Evolutionary conservation across 1,284 basidiomycete species (phyloP).

Genomic region (Lignosus rhinocerotis): DNA sequence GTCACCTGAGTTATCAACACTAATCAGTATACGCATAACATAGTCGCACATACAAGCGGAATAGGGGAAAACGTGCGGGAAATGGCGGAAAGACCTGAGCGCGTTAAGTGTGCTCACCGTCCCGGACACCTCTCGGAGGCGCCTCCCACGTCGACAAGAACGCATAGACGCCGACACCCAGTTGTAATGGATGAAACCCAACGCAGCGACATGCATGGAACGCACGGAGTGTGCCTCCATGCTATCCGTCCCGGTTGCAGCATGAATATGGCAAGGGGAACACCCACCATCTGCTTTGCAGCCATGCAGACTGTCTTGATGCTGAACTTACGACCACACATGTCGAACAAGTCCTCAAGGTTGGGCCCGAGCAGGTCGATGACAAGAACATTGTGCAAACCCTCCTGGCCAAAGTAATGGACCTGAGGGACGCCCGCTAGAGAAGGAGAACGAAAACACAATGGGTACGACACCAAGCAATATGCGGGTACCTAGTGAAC

Average conservation of each 20-base stretch:
- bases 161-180: slow-evolving; percentile 16
- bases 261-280: background rate
- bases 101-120: background rate
- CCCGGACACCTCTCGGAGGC: slow-evolving; percentile 9
- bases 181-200: slow-evolving; percentile 13
- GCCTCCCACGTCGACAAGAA: slow-evolving; percentile 10
- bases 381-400: slow-evolving; percentile 95
- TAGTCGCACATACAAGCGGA: too few relatives aligned
- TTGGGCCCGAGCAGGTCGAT: slow-evolving; percentile 97
- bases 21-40: slow-evolving; percentile 1
- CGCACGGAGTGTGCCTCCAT: slow-evolving; percentile 2
- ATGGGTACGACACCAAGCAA: background rate
- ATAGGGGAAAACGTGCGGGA: background rate
- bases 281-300: slow-evolving; percentile 94
- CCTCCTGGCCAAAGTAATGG: slow-evolving; percentile 98
- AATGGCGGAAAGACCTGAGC: background rate
- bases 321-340: slow-evolving; percentile 96
- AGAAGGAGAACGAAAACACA: background rate
- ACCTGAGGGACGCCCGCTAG: slow-evolving; percentile 94
- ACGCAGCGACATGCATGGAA: slow-evolving; percentile 7
- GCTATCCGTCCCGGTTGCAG: background rate
- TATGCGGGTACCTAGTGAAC: background rate
- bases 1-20: slow-evolving; percentile 66
- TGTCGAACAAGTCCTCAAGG: slow-evolving; percentile 96
- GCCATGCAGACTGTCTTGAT: slow-evolving; percentile 99